Percentiles rank a stretch among this genome's conserved stretches.
These are phyloP conservation scores for Dictyostelium firmibasis DNA, from an alignment of 78 protist genomes.

Conservation along the genomic window DNA sequence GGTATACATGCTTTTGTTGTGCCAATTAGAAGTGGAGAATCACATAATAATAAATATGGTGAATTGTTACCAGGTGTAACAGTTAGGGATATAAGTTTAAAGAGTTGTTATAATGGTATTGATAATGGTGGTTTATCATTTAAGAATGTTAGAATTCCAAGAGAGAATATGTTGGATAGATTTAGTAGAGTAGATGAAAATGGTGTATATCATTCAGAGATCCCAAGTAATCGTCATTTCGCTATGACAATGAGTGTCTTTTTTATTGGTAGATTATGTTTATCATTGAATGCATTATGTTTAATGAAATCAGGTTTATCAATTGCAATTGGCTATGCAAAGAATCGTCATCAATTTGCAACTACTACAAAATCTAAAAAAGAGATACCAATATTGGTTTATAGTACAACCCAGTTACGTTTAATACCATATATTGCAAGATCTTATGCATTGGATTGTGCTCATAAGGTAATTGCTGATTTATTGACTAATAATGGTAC, in stretches of 20 bases:
- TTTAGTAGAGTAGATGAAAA: constrained; percentile 32
- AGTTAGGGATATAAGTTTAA: constrained; percentile 72
- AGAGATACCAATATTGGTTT: constrained; percentile 25
- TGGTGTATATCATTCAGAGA: constrained; percentile 60
- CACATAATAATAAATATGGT: constrained; percentile 12
- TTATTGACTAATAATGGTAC: not conserved
- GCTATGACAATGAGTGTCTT: constrained; percentile 73
- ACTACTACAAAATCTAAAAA: not conserved
- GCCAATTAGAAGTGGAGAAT: constrained; percentile 45
- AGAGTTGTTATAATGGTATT: constrained; percentile 52
- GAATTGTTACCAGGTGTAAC: constrained; percentile 54
- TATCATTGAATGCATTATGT: constrained; percentile 9
- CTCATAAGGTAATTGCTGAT: constrained; percentile 24
- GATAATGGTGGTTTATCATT: constrained; percentile 75
- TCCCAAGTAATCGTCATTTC: constrained; percentile 70
- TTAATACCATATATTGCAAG: constrained; percentile 59
- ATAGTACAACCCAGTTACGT: constrained; percentile 36
- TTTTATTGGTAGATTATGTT: constrained; percentile 64
- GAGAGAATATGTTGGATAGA: constrained; percentile 72
- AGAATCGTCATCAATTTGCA: constrained; percentile 78
- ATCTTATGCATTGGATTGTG: constrained; percentile 17
- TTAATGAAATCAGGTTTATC: constrained; percentile 34
- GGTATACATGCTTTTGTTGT: constrained; percentile 82
- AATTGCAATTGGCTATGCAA: constrained; percentile 27
- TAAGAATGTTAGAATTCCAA: constrained; percentile 56